Base-by-base conservation (phyloP, 768 basidiomycete genomes). In the Tubosaeta sp. region DNA sequence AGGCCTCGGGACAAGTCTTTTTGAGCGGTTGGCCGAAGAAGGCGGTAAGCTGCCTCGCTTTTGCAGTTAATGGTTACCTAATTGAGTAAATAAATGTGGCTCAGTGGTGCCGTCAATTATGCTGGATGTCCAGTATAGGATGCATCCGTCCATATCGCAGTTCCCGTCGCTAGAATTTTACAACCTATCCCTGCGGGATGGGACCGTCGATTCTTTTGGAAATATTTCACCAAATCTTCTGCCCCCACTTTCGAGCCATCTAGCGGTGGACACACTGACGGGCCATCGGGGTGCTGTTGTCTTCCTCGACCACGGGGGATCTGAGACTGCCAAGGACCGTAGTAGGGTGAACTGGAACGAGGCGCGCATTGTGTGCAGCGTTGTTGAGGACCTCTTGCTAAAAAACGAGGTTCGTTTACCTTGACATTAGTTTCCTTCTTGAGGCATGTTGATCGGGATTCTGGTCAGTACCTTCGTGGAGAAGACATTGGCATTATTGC, bases 71-170 rank as follows among this genome's bases (percentile, higher is more conserved):
- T 19, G 38, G 10, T 49, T 48, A 21, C 35, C 52, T 53, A 53
- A 46, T 45, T 38, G 27, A 39, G 53, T 57, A 21, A 49, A 46
- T 57, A 21, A 49, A 46, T 36, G 19, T 54, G 44, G 35, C 30
- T 34, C 45, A 91, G 90, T 77, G 39, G 81, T 90, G n/a, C 91
- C 92, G 10, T 86, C 89, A 5, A 81, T 94, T 55, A 94, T 94
- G 87, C 81, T 97, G 51, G 87, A 95, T 62, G 78, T 82, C n/a
- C 94, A 97, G 69, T 97, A 96, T 60, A 84, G 94, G 31, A 97
- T 97, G 94, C 92, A 94, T 60, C 94, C 94, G 12, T 74, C 75
- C 32, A 93, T 97, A 59, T 90, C 94, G 2, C 76, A 76, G 19
- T 97, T 97, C 73, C 92, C 94, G 10, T 84, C 87, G 32, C 65